A percentile compares a stretch with the other conserved stretches of the same genome.
Conservation (phyloP, 2,329 filamentous ascomycete species). For the Penicillium sp. region DNA sequence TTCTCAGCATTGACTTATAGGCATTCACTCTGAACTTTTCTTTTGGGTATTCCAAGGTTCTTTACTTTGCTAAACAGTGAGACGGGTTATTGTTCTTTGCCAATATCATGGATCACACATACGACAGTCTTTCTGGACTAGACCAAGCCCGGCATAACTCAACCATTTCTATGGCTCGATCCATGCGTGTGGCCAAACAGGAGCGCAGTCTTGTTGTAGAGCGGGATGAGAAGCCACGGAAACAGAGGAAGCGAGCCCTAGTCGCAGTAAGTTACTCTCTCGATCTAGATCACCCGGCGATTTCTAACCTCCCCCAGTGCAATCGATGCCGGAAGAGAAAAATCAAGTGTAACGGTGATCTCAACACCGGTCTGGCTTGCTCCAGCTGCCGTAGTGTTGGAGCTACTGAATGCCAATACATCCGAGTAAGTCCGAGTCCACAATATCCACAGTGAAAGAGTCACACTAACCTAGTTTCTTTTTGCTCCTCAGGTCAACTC, state of each 20-base stretch:
- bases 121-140: slow-evolving; percentile 7
- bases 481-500: slow-evolving; percentile 34
- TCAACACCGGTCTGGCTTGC: slow-evolving; percentile 73
- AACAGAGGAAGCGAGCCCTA: slow-evolving; percentile 53
- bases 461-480: background rate
- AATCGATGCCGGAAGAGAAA: slow-evolving; percentile 87
- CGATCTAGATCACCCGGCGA: background rate
- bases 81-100: background rate
- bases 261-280: slow-evolving; percentile 47
- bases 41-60: slow-evolving; percentile 14
- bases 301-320: slow-evolving; percentile 59
- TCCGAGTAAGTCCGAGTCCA: slow-evolving; percentile 60
- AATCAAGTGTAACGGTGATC: slow-evolving; percentile 89
- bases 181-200: slow-evolving; percentile 28
- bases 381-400: slow-evolving; percentile 77
- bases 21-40: slow-evolving; percentile 1
- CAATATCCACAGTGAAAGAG: background rate
- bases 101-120: slow-evolving; percentile 8
- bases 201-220: slow-evolving; percentile 29
- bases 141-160: slow-evolving; percentile 23
- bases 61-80: background rate
- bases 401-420: slow-evolving; percentile 66
- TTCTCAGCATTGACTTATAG: slow-evolving; percentile 14
- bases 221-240: slow-evolving; percentile 40
- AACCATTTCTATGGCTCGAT: slow-evolving; percentile 26